Base-by-base conservation (phyloP, 2,329 filamentous ascomycete species). In the Xylariaceae sp. region DNA sequence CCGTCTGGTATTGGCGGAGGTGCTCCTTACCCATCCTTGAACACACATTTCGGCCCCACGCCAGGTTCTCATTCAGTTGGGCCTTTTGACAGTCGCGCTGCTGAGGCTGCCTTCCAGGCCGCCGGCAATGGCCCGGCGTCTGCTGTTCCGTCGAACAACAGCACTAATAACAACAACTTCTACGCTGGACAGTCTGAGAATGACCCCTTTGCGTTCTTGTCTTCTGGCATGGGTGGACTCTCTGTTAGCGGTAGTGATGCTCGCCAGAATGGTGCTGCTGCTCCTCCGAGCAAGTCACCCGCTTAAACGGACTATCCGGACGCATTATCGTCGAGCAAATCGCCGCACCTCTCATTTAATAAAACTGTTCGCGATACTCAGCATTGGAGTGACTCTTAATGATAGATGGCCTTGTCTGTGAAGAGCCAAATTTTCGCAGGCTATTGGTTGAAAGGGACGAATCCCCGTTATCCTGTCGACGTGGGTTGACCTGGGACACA, bases 101-200 rank as follows among this genome's bases (percentile, higher is more conserved):
- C 93, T 13, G 93, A 97, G 77, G 92, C 92, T 61, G 93, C 94
- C 30, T 99, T 99, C 80, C 90, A 90, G 72, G 90, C 89, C 47
- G 92, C 90, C 45, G 88, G 88, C 67, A 93, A 94, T 67, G 90
- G 89, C 58, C 88, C 88, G 17, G 86, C 87, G 13, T 90, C 89
- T 50, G 88, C 87, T 61, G 89, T 88, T 47, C 86, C 88, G 39
- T 86, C 88, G 18, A 63, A 63, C 53, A 61, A 56, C 52, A 59
- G 34, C 51, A 62, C 56, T 41, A 59, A 52, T 13, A 60, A 55
- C 48, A 90, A 89, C 76, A 89, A 88, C 69, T 85, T 85, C 71
- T 89, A 88, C 69, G 88, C 88, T 71, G 78, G 74, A 63, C 80
- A 86, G 67, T 79, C 78, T 57, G 87, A 89, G 70, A 87, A 80